Base-by-base conservation (phyloP, 2,329 filamentous ascomycete genomes). In the Cordyceps cateniannulata region DNA sequence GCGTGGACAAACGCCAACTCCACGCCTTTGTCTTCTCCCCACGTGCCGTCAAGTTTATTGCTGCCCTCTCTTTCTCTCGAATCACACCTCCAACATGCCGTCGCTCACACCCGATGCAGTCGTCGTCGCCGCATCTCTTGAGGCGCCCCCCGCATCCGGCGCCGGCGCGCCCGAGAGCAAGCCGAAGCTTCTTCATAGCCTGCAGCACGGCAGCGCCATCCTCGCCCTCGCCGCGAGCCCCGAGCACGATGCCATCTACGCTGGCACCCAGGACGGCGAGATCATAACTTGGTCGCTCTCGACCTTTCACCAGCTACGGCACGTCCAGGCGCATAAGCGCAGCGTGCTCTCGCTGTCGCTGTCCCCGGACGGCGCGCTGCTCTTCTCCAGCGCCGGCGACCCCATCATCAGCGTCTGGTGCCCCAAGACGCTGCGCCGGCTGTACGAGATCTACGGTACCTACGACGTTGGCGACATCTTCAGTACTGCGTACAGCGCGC, bases 401-500 rank as follows among this genome's bases (percentile, higher is more conserved):
- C 90, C 93, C 1, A 89, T 97, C 62, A 88, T 98, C 70, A 97
- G 96, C 72, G 91, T 96, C 47, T 99, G 95, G 95, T 88, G 86
- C 67, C 90, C 93, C 2, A 81, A 79, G 48, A 88, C 85, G 6
- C 86, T 96, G 72, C 83, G 82, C 60, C 86, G 89, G 29, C 80
- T 95, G 1, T 95, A 93, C 76, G 91, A 95, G 64, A 90, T 98
- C 63, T 96, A 96, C 78, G 96, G 92, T 64, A 88, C 88, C 53
- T 93, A 96, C 74, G 95, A 98, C 68, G 90, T 96, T 45, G 95
- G 95, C 62, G 95, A 99, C 76, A 86, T 99, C 62, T 98, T 98
- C 72, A 96, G 91, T 67, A 87, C 96, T n/a, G 89, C 88, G 1
- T 97, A 96, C 73, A 96, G 92, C 4, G 77, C 85, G 7, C 82